phyloP scores from a whole-genome alignment of 306 rosid genomes.

The Alnus glutinosa region DNA sequence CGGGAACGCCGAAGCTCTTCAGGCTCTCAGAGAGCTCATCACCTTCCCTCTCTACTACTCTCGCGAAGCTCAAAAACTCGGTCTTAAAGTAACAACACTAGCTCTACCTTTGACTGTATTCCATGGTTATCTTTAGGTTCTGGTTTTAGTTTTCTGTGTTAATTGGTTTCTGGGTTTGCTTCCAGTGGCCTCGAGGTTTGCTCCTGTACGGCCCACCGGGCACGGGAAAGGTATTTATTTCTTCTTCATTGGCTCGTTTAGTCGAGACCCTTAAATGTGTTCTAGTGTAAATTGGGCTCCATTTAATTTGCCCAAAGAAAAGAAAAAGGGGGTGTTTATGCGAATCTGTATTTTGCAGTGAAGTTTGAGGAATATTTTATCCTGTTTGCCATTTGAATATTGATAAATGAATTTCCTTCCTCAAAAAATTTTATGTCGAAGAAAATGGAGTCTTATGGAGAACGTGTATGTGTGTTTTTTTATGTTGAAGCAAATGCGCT shows the following conservation, averaged over 20 bases:
- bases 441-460: background rate
- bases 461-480: background rate
- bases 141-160: background rate
- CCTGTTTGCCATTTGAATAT: background rate
- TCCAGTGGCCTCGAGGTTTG: constrained; percentile 88
- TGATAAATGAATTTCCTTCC: background rate
- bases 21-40: constrained; percentile 76
- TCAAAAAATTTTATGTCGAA: background rate
- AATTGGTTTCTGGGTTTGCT: constrained; percentile 23
- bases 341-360: background rate
- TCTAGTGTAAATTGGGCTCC: background rate
- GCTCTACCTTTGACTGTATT: background rate
- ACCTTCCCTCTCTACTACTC: constrained; percentile 61
- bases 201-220: constrained; percentile 91
- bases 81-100: constrained; percentile 53
- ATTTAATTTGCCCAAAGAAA: background rate
- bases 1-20: constrained; percentile 71
- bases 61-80: constrained; percentile 54
- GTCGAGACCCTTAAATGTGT: background rate
- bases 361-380: background rate
- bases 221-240: constrained; percentile 73
- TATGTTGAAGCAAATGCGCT: background rate
- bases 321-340: background rate
- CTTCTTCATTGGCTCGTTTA: background rate
- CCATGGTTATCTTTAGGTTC: background rate